Base-by-base conservation (phyloP, 805 yeast genomes). In the Lachancea sp. region DNA sequence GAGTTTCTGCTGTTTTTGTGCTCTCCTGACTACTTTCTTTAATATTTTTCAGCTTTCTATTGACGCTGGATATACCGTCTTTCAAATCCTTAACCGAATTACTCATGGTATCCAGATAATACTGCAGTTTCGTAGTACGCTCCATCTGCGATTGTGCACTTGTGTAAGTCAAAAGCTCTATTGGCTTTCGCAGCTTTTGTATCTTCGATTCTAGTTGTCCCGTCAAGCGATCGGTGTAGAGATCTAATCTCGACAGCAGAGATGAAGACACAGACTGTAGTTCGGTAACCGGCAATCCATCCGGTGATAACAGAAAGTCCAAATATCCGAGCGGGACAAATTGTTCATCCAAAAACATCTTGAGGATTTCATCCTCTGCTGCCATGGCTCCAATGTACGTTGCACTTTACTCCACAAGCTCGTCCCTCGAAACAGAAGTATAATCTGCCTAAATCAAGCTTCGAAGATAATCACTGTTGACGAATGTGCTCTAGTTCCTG, bases 281-380 rank as follows among this genome's bases (percentile, higher is more conserved):
- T 20, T 66, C 58, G 26, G 65, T 60, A 21, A 73, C 50, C 19
- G 51, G 54, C 19, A 42, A 40, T 9, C 40, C 34, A 29, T 68
- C 46, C 15, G 70, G 60, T 34, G 73, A 65, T 45, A 77, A 70
- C 12, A 82, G 60, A 2, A 83, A 78, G 54, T 83, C 85, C 15
- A 83, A 70, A 50, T 74, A 83, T 29, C 75, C 75, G 40, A 75
- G 73, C 1, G 87, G 83, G 13, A 72, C 75, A 53, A 81, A 82
- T 19, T 73, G 75, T 16, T 71, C 74, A 46, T 81, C 85, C 45
- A 80, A 78, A 64, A 83, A 83, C 78, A 82, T 80, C 9, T 76
- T 62, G 3, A 81, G 58, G 1, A 80, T 68, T 12, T 75, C 74
- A 40, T 62, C 61, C 26, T 60, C 55, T 11, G 32, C 17, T 15